Evolutionary conservation across 192 early-diverging fungal species (phyloP).

Genomic region (Coemansia sp.): DNA sequence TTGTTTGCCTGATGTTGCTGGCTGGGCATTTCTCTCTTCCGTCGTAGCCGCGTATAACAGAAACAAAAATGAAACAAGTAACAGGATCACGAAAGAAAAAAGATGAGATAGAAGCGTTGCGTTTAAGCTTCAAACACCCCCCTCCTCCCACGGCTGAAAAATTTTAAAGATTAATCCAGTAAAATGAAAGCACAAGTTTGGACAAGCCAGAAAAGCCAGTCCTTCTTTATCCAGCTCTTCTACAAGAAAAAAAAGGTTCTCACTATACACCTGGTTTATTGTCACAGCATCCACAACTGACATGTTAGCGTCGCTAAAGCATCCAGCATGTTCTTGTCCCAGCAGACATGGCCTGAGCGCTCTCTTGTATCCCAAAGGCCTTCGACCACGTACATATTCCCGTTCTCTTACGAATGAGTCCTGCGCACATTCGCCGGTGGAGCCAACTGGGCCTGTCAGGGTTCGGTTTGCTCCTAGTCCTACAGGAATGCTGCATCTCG

Average conservation of each 20-base stretch:
- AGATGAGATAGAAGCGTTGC: background rate
- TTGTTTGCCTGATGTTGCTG: conserved; percentile 27
- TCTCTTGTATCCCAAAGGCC: background rate
- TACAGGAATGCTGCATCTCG: conserved; percentile 89
- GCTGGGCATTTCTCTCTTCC: conserved; percentile 17
- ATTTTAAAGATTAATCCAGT: too few species aligned
- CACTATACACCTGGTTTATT: too few species aligned
- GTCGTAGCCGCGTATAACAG: background rate
- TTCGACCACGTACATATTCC: background rate
- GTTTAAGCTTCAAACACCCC: too few species aligned
- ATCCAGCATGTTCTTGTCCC: background rate
- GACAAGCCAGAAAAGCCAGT: too few species aligned
- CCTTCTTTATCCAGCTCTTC: too few species aligned
- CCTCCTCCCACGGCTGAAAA: too few species aligned
- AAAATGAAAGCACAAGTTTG: too few species aligned
- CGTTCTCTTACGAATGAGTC: background rate
- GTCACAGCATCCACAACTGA: too few species aligned
- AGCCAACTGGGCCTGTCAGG: conserved; percentile 58
- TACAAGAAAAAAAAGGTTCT: background rate
- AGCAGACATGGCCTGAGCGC: background rate
- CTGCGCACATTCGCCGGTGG: background rate
- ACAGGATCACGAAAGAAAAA: background rate
- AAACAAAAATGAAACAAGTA: background rate
- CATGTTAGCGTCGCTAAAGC: background rate
- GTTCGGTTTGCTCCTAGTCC: conserved; percentile 95